Evolutionary conservation across 1,284 basidiomycete genomes (phyloP).

Genomic region (Neolentinus lepideus): DNA sequence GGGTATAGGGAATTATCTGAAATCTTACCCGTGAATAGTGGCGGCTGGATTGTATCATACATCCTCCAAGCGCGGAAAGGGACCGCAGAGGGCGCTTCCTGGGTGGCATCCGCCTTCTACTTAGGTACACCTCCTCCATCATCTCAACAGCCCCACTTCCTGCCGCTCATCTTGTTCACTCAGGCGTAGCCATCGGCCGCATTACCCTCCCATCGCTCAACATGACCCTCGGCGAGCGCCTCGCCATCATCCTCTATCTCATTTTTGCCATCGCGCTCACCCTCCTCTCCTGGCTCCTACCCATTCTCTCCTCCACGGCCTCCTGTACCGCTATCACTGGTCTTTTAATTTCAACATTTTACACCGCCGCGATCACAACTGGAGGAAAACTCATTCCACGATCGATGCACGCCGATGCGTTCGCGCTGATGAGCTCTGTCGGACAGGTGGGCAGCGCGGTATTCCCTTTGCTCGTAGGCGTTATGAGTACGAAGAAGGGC

Average conservation of each 20-base stretch:
- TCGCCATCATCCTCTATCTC: conserved; percentile 23
- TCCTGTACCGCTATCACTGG: conserved; percentile 25
- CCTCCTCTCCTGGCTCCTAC: conserved; percentile 23
- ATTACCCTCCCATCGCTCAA: conserved; percentile 24
- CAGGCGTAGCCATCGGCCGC: conserved; percentile 24
- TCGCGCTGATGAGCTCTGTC: conserved; percentile 24
- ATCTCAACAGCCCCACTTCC: no score
- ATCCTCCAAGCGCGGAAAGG: conserved; percentile 22
- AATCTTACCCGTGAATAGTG: conserved; percentile 11
- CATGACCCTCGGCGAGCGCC: conserved; percentile 24
- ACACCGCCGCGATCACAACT: conserved; percentile 22
- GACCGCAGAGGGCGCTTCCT: conserved; percentile 22
- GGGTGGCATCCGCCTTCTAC: conserved; percentile 25
- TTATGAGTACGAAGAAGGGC: conserved; percentile 25
- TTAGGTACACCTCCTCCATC: conserved; percentile 13
- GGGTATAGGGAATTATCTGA: neutral
- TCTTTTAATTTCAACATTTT: conserved; percentile 26
- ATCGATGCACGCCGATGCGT: conserved; percentile 24
- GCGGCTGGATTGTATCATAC: conserved; percentile 26
- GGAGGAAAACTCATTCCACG: conserved; percentile 23
- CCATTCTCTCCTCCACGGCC: conserved; percentile 22
- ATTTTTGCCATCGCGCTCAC: conserved; percentile 21
- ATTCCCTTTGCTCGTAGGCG: conserved; percentile 23
- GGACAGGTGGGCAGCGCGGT: conserved; percentile 26
- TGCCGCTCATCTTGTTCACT: neutral